Conservation (phyloP, 768 basidiomycete genomes). For the Kwoniella europaea region DNA sequence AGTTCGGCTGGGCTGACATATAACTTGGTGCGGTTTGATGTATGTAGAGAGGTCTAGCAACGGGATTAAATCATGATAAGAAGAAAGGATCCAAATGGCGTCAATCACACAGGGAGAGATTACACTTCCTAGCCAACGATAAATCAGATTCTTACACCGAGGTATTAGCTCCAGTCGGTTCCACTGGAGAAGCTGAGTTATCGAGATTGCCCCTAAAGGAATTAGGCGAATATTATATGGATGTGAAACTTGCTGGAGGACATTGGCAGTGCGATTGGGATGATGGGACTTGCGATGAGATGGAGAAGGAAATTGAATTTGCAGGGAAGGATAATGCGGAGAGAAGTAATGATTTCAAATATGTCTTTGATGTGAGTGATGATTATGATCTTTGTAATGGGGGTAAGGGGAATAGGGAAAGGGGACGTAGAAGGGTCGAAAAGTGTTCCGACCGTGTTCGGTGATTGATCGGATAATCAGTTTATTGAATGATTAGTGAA, state of each 20-base stretch:
- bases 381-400: neutral
- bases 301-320: conserved; percentile 56
- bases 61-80: conserved; percentile 55
- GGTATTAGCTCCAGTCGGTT: conserved; percentile 51
- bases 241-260: conserved; percentile 56
- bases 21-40: neutral
- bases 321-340: conserved; percentile 54
- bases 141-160: conserved; percentile 38
- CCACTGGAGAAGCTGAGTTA: conserved; percentile 51
- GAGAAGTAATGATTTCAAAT: conserved; percentile 58
- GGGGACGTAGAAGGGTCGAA: too few relatives aligned
- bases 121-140: conserved; percentile 56
- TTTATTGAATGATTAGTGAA: too few relatives aligned
- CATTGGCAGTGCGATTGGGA: conserved; percentile 58
- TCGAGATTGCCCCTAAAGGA: conserved; percentile 41
- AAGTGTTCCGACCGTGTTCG: too few relatives aligned
- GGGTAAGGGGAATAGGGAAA: too few relatives aligned
- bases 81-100: conserved; percentile 50
- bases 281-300: conserved; percentile 58
- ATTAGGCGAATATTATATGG: conserved; percentile 57
- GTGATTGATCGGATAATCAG: too few relatives aligned
- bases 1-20: too few relatives aligned
- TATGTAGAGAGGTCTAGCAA: conserved; percentile 55
- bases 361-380: conserved; percentile 58
- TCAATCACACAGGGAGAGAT: conserved; percentile 55